Conservation (phyloP, 2,329 filamentous ascomycete species). For the Sordariomycetes sp. region DNA sequence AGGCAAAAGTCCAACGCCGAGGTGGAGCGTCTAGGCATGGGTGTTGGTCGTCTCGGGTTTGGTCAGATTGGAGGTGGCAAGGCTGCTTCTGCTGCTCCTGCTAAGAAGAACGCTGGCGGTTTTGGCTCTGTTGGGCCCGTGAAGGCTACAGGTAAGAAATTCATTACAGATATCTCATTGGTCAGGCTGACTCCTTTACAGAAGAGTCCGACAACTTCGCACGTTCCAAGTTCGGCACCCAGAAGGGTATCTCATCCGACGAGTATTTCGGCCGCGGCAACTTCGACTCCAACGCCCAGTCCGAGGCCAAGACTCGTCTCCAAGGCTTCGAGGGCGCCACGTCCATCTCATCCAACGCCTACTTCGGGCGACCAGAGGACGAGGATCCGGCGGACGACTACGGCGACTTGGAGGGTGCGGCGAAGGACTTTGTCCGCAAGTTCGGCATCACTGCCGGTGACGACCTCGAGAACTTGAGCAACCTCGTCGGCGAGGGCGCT, state of each 20-base stretch:
- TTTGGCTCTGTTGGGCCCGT: constrained; percentile 79
- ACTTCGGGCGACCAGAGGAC: constrained; percentile 90
- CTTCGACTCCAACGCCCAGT: constrained; percentile 71
- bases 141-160: constrained; percentile 57
- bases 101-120: constrained; percentile 69
- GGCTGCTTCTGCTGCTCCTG: constrained; percentile 34
- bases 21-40: constrained; percentile 84
- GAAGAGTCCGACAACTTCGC: constrained; percentile 77
- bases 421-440: constrained; percentile 90
- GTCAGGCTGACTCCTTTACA: constrained; percentile 14
- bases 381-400: constrained; percentile 64
- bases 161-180: not conserved
- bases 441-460: constrained; percentile 95
- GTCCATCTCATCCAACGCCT: constrained; percentile 90
- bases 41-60: constrained; percentile 75
- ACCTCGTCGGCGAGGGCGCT: constrained; percentile 77
- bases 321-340: constrained; percentile 89
- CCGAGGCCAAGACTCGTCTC: constrained; percentile 79
- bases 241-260: constrained; percentile 96
- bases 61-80: constrained; percentile 68
- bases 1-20: constrained; percentile 64
- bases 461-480: constrained; percentile 83
- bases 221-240: constrained; percentile 76
- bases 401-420: constrained; percentile 83
- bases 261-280: constrained; percentile 93